These are phyloP conservation scores for Paraconiothyrium sp. DNA, from an alignment of 2,329 filamentous ascomycete species.

Conservation along the genomic window DNA sequence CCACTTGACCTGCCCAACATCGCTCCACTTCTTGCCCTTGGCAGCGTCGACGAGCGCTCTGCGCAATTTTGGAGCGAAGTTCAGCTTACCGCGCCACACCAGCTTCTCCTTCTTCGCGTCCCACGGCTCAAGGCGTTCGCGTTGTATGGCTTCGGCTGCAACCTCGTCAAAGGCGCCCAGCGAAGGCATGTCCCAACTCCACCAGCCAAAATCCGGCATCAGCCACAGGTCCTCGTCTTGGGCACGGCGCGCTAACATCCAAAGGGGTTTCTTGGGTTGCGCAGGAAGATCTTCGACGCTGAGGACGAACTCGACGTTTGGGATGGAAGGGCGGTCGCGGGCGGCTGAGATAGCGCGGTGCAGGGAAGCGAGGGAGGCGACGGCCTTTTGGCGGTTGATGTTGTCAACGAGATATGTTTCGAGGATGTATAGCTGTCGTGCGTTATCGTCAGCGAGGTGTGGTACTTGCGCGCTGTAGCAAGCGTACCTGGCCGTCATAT, in stretches of 20 bases:
- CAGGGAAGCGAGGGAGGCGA: slow-evolving; percentile 39
- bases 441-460: slow-evolving; percentile 15
- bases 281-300: slow-evolving; percentile 46
- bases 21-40: slow-evolving; percentile 43
- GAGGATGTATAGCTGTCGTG: slow-evolving; percentile 40
- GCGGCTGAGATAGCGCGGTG: slow-evolving; percentile 42
- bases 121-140: slow-evolving; percentile 42
- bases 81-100: slow-evolving; percentile 47
- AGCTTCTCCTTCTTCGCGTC: slow-evolving; percentile 45
- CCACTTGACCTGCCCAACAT: slow-evolving; percentile 45
- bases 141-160: slow-evolving; percentile 35
- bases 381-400: slow-evolving; percentile 45
- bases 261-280: slow-evolving; percentile 40
- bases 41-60: slow-evolving; percentile 40
- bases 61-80: slow-evolving; percentile 41
- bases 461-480: not conserved
- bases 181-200: slow-evolving; percentile 47
- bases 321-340: slow-evolving; percentile 33
- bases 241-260: slow-evolving; percentile 43
- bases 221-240: slow-evolving; percentile 46
- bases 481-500: slow-evolving; percentile 41
- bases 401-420: slow-evolving; percentile 47
- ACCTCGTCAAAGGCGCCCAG: slow-evolving; percentile 43
- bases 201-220: slow-evolving; percentile 48
- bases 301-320: slow-evolving; percentile 47